Percentiles rank a stretch among this genome's conserved stretches.
phyloP scores from a whole-genome alignment of 352 stramenopile genomes.

The Thraustochytrium sp. region DNA sequence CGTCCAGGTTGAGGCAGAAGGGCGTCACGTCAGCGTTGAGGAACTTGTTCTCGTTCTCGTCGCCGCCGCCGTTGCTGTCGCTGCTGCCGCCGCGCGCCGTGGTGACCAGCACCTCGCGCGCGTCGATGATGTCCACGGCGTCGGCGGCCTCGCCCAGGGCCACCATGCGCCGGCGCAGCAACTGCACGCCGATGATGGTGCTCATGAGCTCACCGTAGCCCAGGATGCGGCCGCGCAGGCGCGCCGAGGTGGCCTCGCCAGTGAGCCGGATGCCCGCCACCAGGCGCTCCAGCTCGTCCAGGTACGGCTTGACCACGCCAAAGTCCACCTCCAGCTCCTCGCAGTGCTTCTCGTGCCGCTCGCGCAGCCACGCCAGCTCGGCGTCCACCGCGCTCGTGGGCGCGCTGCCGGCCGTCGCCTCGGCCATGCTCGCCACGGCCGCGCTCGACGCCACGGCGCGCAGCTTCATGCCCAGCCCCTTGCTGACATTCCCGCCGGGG shows the following conservation, averaged over 20 bases:
- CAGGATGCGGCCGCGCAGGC: conserved; percentile 70
- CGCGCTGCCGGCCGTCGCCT: conserved; percentile 50
- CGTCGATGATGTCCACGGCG: conserved; percentile 65
- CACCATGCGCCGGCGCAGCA: conserved; percentile 58
- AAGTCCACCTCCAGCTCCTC: conserved; percentile 22
- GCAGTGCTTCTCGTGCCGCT: conserved; percentile 25
- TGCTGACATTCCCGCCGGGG: background rate
- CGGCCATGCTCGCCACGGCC: conserved; percentile 43
- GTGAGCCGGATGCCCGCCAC: conserved; percentile 74
- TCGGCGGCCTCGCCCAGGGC: conserved; percentile 42
- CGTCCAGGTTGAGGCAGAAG: conserved; percentile 11
- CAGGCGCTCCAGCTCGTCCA: conserved; percentile 65
- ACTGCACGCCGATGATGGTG: conserved; percentile 67
- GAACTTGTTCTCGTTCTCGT: conserved; percentile 16
- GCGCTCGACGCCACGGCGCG: conserved; percentile 57
- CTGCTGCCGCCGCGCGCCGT: background rate
- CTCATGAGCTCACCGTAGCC: conserved; percentile 75
- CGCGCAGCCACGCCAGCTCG: background rate
- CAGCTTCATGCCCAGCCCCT: conserved; percentile 61
- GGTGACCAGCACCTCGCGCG: conserved; percentile 51
- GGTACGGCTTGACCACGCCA: background rate
- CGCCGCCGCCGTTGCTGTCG: background rate
- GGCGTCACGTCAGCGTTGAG: conserved; percentile 40
- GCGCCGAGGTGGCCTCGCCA: conserved; percentile 67
- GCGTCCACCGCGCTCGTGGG: conserved; percentile 45